These are phyloP conservation scores for Amylocarpus encephaloides DNA, from an alignment of 2,329 filamentous ascomycete genomes.

Conservation along the genomic window DNA sequence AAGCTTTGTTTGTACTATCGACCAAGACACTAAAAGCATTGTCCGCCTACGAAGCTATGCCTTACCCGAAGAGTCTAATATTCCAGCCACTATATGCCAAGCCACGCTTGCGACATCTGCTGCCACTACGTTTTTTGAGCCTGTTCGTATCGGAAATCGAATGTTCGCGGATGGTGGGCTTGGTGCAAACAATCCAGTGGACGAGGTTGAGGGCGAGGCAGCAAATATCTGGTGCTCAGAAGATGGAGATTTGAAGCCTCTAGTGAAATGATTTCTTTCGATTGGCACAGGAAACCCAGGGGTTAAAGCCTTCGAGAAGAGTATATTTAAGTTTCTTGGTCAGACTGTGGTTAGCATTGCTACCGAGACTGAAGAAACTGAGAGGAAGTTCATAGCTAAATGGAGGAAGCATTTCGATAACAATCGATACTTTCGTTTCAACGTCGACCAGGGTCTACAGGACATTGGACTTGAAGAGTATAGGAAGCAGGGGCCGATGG, in stretches of 20 bases:
- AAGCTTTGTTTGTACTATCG: constrained; percentile 17
- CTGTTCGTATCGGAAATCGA: constrained; percentile 23
- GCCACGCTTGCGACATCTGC: constrained; percentile 31
- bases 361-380: constrained; percentile 30
- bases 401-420: constrained; percentile 24
- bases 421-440: constrained; percentile 32
- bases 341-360: constrained; percentile 26
- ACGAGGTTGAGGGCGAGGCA: constrained; percentile 28
- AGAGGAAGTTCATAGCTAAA: constrained; percentile 24
- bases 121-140: constrained; percentile 30
- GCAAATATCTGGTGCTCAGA: constrained; percentile 28
- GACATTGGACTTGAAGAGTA: constrained; percentile 25
- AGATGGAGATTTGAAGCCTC: constrained; percentile 24
- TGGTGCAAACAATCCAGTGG: constrained; percentile 30
- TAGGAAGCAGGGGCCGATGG: constrained; percentile 19
- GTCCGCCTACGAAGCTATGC: constrained; percentile 27
- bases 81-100: constrained; percentile 27
- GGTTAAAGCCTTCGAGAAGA: constrained; percentile 20
- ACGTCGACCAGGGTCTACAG: constrained; percentile 31
- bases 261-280: constrained; percentile 30
- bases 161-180: constrained; percentile 28
- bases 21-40: constrained; percentile 13
- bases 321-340: constrained; percentile 13
- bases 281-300: constrained; percentile 28
- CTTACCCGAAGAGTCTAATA: constrained; percentile 18